Conservation (phyloP, 345 rosid genomes). For the Fremontodendron californicum region DNA sequence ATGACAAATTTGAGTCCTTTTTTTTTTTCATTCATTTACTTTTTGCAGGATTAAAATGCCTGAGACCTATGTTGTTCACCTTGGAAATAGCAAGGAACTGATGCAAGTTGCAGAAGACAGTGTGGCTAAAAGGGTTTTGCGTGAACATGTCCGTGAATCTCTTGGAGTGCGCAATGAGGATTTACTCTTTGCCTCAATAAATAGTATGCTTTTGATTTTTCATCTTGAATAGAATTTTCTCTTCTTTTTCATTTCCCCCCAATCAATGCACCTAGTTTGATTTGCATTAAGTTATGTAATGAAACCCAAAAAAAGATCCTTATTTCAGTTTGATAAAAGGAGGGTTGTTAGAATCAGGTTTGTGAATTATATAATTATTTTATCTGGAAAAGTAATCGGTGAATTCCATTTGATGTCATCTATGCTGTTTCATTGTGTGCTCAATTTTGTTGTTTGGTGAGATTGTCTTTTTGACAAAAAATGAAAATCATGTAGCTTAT, state of each 20-base stretch:
- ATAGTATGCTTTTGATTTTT: conserved; percentile 46
- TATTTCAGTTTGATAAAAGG: conserved; percentile 3
- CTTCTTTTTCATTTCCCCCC: not conserved
- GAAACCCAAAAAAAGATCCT: not conserved
- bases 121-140: conserved; percentile 77
- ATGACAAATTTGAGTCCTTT: not conserved
- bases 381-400: not conserved
- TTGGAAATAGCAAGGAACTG: conserved; percentile 91
- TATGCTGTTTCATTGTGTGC: not conserved
- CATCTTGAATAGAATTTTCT: not conserved
- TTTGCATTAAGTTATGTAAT: not conserved
- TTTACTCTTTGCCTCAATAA: conserved; percentile 78
- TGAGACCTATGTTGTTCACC: conserved; percentile 82
- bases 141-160: conserved; percentile 84
- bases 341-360: not conserved
- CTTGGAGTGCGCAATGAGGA: conserved; percentile 79
- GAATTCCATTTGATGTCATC: not conserved
- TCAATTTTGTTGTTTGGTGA: not conserved
- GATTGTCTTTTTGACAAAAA: not conserved
- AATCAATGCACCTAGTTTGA: conserved; percentile 2
- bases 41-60: conserved; percentile 89
- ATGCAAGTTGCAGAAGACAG: conserved; percentile 96
- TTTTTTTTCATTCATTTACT: not conserved
- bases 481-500: not conserved
- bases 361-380: not conserved